phyloP scores from a whole-genome alignment of 2,329 filamentous ascomycete species.

The Diaporthe citri region DNA sequence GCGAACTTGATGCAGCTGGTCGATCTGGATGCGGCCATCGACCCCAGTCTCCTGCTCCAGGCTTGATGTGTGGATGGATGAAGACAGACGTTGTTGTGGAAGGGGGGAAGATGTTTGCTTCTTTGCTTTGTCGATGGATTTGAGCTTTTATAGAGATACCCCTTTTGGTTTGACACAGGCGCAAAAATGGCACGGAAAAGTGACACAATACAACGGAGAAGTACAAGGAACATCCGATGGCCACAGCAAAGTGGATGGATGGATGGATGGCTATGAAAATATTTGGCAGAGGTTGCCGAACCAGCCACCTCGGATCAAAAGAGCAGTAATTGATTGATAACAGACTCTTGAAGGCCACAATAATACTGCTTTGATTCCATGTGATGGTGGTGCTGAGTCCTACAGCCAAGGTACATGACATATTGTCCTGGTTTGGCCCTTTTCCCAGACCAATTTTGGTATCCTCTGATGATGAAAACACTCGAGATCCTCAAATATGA shows the following conservation, averaged over 20 bases:
- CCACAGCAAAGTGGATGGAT: neutral
- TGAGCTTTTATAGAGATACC: slow-evolving; percentile 31
- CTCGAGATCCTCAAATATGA: too few species aligned
- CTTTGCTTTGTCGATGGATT: neutral
- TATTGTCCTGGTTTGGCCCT: neutral
- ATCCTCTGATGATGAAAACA: neutral
- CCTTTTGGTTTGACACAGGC: slow-evolving; percentile 22
- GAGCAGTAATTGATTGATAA: neutral
- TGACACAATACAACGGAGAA: neutral
- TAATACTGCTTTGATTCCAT: slow-evolving; percentile 4
- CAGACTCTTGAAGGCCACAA: neutral
- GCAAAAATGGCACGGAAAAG: neutral
- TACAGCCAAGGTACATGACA: neutral
- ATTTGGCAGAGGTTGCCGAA: neutral
- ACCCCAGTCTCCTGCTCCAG: slow-evolving; percentile 33
- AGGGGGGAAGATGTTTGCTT: neutral
- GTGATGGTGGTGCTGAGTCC: neutral
- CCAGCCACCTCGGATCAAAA: neutral
- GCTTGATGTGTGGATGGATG: neutral
- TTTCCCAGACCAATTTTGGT: neutral
- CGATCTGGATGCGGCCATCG: slow-evolving; percentile 39
- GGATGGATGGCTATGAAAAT: neutral
- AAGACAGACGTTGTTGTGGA: neutral
- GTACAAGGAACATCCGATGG: neutral
- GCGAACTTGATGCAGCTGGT: slow-evolving; percentile 46